phyloP scores from a whole-genome alignment of 2,329 filamentous ascomycete genomes.

The Pseudogymnoascus verrucosus region DNA sequence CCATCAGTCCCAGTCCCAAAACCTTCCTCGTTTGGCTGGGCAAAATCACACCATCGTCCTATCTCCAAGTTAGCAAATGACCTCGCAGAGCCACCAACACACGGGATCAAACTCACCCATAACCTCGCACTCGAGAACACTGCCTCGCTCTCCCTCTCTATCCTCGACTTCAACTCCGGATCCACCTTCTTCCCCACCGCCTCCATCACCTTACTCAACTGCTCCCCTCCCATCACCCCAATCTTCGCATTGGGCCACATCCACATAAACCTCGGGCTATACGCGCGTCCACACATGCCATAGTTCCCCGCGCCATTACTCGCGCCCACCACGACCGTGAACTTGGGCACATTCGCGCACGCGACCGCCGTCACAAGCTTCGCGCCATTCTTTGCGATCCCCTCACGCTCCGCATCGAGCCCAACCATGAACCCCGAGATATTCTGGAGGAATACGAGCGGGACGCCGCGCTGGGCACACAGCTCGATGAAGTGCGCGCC shows the following conservation, averaged over 20 bases:
- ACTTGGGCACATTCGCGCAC: slow-evolving; percentile 90
- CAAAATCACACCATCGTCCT: slow-evolving; percentile 73
- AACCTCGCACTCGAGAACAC: slow-evolving; percentile 80
- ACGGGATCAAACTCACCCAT: slow-evolving; percentile 53
- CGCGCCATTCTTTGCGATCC: slow-evolving; percentile 95
- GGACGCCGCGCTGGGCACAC: slow-evolving; percentile 81
- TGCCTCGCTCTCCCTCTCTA: slow-evolving; percentile 84
- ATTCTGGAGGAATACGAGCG: slow-evolving; percentile 90
- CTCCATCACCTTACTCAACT: slow-evolving; percentile 88
- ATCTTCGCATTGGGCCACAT: slow-evolving; percentile 95
- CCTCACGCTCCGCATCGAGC: slow-evolving; percentile 80
- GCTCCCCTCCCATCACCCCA: slow-evolving; percentile 92
- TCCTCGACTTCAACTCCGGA: slow-evolving; percentile 70
- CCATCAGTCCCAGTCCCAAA: slow-evolving; percentile 63
- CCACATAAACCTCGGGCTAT: slow-evolving; percentile 84
- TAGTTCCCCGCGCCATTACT: slow-evolving; percentile 95
- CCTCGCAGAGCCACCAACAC: slow-evolving; percentile 35
- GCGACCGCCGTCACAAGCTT: slow-evolving; percentile 94
- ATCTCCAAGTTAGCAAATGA: slow-evolving; percentile 11
- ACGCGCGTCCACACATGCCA: slow-evolving; percentile 94
- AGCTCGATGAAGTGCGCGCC: slow-evolving; percentile 96
- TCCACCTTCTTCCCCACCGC: slow-evolving; percentile 80
- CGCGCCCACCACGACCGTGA: slow-evolving; percentile 91
- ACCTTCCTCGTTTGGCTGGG: slow-evolving; percentile 68
- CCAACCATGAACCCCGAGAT: slow-evolving; percentile 99